Conservation (phyloP, 306 rosid species). For the Dryas drummondii region DNA sequence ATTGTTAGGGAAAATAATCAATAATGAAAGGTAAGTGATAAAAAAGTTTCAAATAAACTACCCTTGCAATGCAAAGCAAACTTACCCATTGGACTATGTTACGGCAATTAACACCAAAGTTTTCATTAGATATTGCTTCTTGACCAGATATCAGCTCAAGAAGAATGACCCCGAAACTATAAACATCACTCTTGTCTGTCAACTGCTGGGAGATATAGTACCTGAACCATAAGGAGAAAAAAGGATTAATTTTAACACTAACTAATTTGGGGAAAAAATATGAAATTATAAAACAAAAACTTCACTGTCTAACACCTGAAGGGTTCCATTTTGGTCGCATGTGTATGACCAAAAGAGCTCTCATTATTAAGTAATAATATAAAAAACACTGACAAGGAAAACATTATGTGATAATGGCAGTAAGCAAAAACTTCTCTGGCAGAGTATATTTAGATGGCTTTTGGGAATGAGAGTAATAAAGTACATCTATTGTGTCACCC, state of each 20-base stretch:
- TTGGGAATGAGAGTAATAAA: neutral
- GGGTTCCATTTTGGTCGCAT: neutral
- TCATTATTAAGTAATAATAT: neutral
- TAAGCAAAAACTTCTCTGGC: neutral
- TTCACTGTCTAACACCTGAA: neutral
- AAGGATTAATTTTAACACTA: neutral
- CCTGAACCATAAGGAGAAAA: constrained; percentile 42
- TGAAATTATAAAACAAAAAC: neutral
- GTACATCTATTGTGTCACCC: neutral
- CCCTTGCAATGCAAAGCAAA: constrained; percentile 19
- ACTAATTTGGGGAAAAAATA: neutral
- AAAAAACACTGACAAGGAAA: neutral
- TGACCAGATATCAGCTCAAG: constrained; percentile 98
- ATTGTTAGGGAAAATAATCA: neutral
- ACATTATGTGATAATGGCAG: neutral
- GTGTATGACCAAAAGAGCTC: neutral
- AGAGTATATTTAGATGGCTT: neutral
- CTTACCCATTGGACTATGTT: constrained; percentile 98
- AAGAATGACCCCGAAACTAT: constrained; percentile 96
- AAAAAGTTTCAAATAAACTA: neutral
- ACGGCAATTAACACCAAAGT: constrained; percentile 86
- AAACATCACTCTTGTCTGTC: constrained; percentile 95
- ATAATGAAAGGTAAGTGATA: neutral
- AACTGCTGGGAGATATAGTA: constrained; percentile 93
- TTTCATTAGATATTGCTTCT: constrained; percentile 95